Base-by-base conservation (phyloP, 1,284 basidiomycete genomes). In the Rugosomyces carneus region DNA sequence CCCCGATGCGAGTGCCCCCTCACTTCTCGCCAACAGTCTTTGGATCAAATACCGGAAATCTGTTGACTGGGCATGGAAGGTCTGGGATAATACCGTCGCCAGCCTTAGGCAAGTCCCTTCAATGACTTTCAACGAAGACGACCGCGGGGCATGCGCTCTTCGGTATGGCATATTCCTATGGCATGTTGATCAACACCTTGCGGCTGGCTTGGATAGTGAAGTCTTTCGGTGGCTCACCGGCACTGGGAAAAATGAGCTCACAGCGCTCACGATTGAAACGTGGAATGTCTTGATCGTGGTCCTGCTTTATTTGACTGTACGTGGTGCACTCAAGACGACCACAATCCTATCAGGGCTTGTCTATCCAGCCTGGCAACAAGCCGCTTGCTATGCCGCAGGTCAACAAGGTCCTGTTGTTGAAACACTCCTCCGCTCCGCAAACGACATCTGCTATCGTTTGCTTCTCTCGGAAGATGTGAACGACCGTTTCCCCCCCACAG, bases 21-120 rank as follows among this genome's bases (percentile, higher is more conserved):
- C 80, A 1, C 72, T 75, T 40, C 75, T 89, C n/a, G 84, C 84
- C 0, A 84, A 84, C 58, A 69, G 74, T 46, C 64, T 91, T 19
- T 88, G 85, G 85, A 82, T 85, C 63, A 84, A 86, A 57, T 89
- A 88, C 56, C 76, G 81, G 31, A 76, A 75, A 2, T 78, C 82
- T 0, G 58, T 66, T 8, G 75, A 85, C 51, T 89, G 86, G 86
- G 82, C 76, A 1, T 82, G 77, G 74, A 81, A 80, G 52, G 82
- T 84, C 7, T 88, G 88, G 84, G 84, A 89, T 54, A 86, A 85
- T 55, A 78, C 80, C 1, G 68, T 90, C 39, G 77, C 81, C 5
- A 81, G 79, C 46, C 65, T 89, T 35, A 78, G 78, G 35, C 81
- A 84, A 59, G 70, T 84, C 38, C 77, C 81, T 5, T 60, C 63